phyloP scores from a whole-genome alignment of 2,329 filamentous ascomycete genomes.

The Metarhizium humberi region DNA sequence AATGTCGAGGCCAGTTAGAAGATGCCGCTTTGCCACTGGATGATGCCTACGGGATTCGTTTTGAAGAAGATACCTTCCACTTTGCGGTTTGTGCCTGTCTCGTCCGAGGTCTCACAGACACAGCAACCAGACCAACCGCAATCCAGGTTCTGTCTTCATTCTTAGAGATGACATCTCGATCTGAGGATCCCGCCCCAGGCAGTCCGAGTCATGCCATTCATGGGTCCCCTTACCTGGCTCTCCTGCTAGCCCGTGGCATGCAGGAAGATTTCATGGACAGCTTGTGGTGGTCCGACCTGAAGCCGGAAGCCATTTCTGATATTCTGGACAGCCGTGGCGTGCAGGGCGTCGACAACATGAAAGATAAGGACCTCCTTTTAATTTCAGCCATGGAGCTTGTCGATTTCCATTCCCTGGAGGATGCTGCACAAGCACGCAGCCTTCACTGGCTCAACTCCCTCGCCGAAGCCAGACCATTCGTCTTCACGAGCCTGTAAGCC shows the following conservation, averaged over 20 bases:
- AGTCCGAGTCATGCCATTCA: constrained; percentile 12
- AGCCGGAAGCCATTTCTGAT: constrained; percentile 25
- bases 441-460: constrained; percentile 52
- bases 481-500: constrained; percentile 50
- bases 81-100: constrained; percentile 57
- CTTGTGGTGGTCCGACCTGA: constrained; percentile 50
- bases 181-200: background rate
- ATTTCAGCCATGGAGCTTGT: constrained; percentile 55
- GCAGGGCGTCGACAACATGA: constrained; percentile 33
- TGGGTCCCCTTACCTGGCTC: constrained; percentile 48
- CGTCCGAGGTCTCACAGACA: constrained; percentile 54
- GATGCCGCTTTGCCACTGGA: constrained; percentile 54
- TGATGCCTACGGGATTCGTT: constrained; percentile 56
- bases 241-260: constrained; percentile 48
- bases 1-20: constrained; percentile 50
- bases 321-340: constrained; percentile 15
- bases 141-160: constrained; percentile 54
- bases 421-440: constrained; percentile 49
- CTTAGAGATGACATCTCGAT: constrained; percentile 29
- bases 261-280: constrained; percentile 54
- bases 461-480: constrained; percentile 42
- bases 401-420: constrained; percentile 57
- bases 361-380: constrained; percentile 53
- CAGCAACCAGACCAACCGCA: constrained; percentile 47
- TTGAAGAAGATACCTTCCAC: constrained; percentile 55